Base-by-base conservation (phyloP, 257 asterid species). In the Fraxinus americana region DNA sequence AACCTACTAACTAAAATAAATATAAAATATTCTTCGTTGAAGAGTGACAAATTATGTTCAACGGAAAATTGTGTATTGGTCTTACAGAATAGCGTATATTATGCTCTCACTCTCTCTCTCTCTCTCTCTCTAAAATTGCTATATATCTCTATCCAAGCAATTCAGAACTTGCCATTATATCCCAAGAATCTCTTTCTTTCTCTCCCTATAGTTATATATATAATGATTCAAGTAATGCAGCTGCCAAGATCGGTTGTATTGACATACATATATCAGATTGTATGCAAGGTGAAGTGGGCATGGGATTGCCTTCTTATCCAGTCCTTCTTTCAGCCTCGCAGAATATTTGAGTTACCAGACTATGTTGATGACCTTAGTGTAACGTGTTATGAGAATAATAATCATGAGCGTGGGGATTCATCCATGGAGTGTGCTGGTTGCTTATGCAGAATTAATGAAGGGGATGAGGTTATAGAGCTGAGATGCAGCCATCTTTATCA, bases 401-500 rank as follows among this genome's bases (percentile, higher is more conserved):
- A 41, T 41, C 48, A 41, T 41, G 48, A 41, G 4, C 11, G 48
- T 10, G 16, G 19, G 19, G 54, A 45, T 63, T 63, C 69, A 63
- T 25, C 69, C 0, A 7, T 63, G 4, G 32, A 63, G 17, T 63
- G 69, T 63, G 69, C 69, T 63, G 69, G 27, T 27, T 63, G 69
- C 29, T 63, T 63, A 11, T 63, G 69, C 35, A 27, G 7, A 23
- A 63, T 63, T 23, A 19, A 63, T 8, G 69, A 63, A 63, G 69
- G 34, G 1, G 69, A 63, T 25, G 36, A 63, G 17, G 17, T 63
- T 63, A 63, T 17, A 63, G n/a, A 63, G 69, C 69, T 63, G 35
- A 27, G 69, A 23, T 63, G 69, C 17, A 4, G 27, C 69, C 69
- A 63, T 63, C 17, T 63, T 63, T 63, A 63, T 63, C 69, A 63